Evolutionary conservation across 345 rosid genomes (phyloP).

Genomic region (Citrus unshiu): DNA sequence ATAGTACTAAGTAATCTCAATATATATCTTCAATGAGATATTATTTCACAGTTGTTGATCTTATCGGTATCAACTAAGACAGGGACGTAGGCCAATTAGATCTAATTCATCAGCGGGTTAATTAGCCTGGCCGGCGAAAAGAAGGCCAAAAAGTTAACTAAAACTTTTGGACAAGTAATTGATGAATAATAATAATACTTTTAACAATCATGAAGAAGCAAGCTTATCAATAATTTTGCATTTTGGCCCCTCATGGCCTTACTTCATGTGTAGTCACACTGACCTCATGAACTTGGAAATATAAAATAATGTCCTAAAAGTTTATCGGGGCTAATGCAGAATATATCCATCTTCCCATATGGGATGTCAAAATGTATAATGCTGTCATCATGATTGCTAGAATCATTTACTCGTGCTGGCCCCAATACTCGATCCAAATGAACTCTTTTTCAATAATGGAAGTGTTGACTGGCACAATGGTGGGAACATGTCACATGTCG

Average conservation of each 20-base stretch:
- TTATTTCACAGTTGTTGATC: background rate
- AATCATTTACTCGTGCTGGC: background rate
- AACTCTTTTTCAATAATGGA: constrained; percentile 3
- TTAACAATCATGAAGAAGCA: too few relatives aligned
- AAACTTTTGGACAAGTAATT: background rate
- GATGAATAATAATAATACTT: background rate
- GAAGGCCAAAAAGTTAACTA: background rate
- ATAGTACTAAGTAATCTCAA: too few relatives aligned
- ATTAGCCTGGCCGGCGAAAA: background rate
- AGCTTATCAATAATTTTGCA: too few relatives aligned
- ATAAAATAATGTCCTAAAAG: background rate
- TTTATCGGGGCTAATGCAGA: too few relatives aligned
- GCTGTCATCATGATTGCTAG: constrained; percentile 17
- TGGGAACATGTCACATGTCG: background rate
- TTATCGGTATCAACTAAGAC: background rate
- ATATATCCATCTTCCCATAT: background rate
- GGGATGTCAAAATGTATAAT: constrained; percentile 6
- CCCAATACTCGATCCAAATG: background rate
- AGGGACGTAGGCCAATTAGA: background rate
- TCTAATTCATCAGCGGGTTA: background rate
- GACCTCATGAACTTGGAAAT: constrained; percentile 10
- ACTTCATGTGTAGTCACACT: constrained; percentile 28
- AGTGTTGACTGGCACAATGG: background rate
- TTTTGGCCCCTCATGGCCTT: background rate
- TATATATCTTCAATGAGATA: background rate